Conservation (phyloP, 148 eudicot genomes). For the Cornus florida region DNA sequence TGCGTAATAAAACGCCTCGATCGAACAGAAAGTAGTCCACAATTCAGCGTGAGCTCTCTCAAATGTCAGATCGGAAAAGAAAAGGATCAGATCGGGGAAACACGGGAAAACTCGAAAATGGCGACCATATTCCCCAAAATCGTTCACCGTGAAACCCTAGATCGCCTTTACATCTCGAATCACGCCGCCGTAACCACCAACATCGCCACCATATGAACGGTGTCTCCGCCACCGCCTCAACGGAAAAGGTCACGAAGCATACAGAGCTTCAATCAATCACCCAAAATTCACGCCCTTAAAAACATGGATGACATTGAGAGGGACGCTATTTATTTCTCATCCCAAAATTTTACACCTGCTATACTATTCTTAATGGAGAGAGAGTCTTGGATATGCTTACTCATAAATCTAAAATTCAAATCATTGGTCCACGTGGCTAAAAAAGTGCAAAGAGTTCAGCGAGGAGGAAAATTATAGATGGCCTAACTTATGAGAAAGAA, state of each 20-base stretch:
- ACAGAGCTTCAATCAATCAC: not conserved
- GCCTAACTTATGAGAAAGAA: too few species aligned
- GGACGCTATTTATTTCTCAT: not conserved
- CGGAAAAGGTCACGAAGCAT: not conserved
- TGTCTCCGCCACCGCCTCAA: not conserved
- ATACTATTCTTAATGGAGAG: not conserved
- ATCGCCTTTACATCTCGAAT: not conserved
- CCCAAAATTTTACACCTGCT: not conserved
- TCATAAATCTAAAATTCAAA: too few species aligned
- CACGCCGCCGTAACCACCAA: not conserved
- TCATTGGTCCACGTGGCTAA: not conserved
- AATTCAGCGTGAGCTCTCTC: not conserved
- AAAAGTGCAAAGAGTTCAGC: too few species aligned
- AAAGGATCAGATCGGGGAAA: conserved; percentile 4
- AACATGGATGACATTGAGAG: not conserved
- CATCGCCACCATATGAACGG: too few species aligned
- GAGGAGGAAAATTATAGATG: too few species aligned
- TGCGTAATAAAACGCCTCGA: not conserved
- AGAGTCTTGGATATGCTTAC: not conserved
- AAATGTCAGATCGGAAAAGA: conserved; percentile 3
- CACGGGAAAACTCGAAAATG: not conserved
- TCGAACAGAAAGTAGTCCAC: not conserved
- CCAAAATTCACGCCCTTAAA: not conserved
- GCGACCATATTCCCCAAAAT: not conserved
- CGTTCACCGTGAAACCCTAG: not conserved